These are phyloP conservation scores for Penicillium sp. DNA, from an alignment of 2,329 filamentous ascomycete genomes.

Conservation along the genomic window DNA sequence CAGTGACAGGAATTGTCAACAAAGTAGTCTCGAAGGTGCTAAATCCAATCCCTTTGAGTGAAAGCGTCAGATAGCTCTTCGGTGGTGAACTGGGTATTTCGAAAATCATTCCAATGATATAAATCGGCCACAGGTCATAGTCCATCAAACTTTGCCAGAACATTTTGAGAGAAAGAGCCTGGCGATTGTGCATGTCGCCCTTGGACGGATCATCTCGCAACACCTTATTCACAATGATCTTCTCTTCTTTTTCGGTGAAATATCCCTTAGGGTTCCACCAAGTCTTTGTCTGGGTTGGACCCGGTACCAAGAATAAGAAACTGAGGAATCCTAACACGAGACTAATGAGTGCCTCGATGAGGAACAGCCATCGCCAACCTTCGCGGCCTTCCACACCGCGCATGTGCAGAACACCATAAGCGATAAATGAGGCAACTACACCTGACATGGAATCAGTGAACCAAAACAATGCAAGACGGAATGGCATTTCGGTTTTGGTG, in stretches of 20 bases:
- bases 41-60: constrained; percentile 15
- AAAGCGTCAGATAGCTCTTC: constrained; percentile 47
- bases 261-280: constrained; percentile 61
- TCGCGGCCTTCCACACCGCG: constrained; percentile 41
- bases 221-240: constrained; percentile 62
- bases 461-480: constrained; percentile 43
- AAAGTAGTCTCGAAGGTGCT: constrained; percentile 26
- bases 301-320: constrained; percentile 44
- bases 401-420: constrained; percentile 42
- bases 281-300: constrained; percentile 49
- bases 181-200: constrained; percentile 39
- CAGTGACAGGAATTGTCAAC: constrained; percentile 37
- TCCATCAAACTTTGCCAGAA: constrained; percentile 38
- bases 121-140: constrained; percentile 43
- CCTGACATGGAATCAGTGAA: constrained; percentile 35
- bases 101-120: constrained; percentile 35
- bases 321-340: constrained; percentile 45
- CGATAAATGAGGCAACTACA: constrained; percentile 37
- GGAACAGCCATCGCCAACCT: constrained; percentile 48
- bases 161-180: constrained; percentile 31
- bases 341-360: constrained; percentile 48
- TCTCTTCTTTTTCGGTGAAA: constrained; percentile 62
- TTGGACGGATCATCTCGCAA: constrained; percentile 47
- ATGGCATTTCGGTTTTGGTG: constrained; percentile 34
- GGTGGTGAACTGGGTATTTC: constrained; percentile 47